A percentile compares a stretch with the other conserved stretches of the same genome.
Conservation (phyloP, 1,284 basidiomycete species). For the Coniophora puteana region DNA sequence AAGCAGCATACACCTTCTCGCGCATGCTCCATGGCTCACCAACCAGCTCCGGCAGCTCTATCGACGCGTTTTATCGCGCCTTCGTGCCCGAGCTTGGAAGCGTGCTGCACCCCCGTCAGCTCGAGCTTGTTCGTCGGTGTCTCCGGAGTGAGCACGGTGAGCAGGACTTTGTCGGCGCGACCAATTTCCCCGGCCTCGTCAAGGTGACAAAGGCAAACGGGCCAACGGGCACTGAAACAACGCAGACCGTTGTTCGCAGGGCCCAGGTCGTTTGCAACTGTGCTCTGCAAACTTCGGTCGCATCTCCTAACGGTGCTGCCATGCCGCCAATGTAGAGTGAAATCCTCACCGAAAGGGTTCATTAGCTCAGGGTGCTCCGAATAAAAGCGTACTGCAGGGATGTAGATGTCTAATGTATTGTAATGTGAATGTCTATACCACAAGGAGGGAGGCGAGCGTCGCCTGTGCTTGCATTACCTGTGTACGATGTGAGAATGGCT, state of each 20-base stretch:
- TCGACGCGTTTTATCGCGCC: slow-evolving; percentile 75
- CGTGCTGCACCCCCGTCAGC: slow-evolving; percentile 60
- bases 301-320: background rate
- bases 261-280: slow-evolving; percentile 85
- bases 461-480: slow-evolving; percentile 84
- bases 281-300: slow-evolving; percentile 43
- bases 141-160: slow-evolving; percentile 68
- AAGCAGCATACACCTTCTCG: slow-evolving; percentile 70
- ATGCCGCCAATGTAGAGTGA: background rate
- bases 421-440: slow-evolving; percentile 40
- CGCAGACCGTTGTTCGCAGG: slow-evolving; percentile 71
- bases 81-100: slow-evolving; percentile 78
- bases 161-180: slow-evolving; percentile 68
- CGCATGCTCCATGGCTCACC: slow-evolving; percentile 76
- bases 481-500: slow-evolving; percentile 5
- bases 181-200: slow-evolving; percentile 80
- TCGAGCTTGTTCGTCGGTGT: slow-evolving; percentile 78
- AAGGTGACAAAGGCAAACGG: slow-evolving; percentile 54
- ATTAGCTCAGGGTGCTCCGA: no score
- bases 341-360: no score
- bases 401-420: slow-evolving; percentile 14
- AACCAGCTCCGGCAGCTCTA: slow-evolving; percentile 44
- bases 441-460: slow-evolving; percentile 64
- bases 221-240: slow-evolving; percentile 41
- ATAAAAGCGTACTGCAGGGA: no score